Evolutionary conservation across 2,329 filamentous ascomycete species (phyloP).

Genomic region (Monosporascus sp.): DNA sequence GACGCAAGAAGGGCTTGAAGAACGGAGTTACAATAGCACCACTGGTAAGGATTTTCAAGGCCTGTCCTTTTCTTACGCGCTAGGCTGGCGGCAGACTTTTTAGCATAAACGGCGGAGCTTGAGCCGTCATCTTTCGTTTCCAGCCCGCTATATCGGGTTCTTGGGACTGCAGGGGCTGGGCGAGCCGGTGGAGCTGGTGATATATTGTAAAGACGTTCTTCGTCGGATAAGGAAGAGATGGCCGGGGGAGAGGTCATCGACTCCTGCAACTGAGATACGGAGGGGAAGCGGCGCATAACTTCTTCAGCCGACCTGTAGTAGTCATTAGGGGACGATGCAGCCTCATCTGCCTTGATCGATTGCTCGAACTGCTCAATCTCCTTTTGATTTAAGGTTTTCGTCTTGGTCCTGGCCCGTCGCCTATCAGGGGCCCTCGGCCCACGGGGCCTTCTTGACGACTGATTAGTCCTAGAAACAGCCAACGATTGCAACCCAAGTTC

Average conservation of each 20-base stretch:
- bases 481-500: constrained; percentile 67
- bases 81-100: constrained; percentile 31
- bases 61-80: constrained; percentile 53
- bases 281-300: constrained; percentile 76
- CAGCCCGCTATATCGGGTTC: constrained; percentile 76
- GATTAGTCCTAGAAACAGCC: constrained; percentile 31
- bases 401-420: constrained; percentile 40
- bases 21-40: constrained; percentile 90
- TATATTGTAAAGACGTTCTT: constrained; percentile 38
- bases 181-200: constrained; percentile 53
- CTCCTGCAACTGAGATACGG: constrained; percentile 56
- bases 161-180: constrained; percentile 61
- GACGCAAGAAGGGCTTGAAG: constrained; percentile 80
- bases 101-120: constrained; percentile 34
- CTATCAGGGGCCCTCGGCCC: constrained; percentile 19
- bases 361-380: constrained; percentile 80
- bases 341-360: constrained; percentile 61
- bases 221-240: constrained; percentile 9
- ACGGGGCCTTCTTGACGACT: constrained; percentile 6
- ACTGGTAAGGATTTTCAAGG: constrained; percentile 72
- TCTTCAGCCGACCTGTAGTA: constrained; percentile 73
- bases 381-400: constrained; percentile 68
- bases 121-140: constrained; percentile 24
- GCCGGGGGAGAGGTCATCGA: constrained; percentile 47
- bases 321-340: constrained; percentile 33